These are phyloP conservation scores for Tricholoma sp. DNA, from an alignment of 768 basidiomycete species.

Conservation along the genomic window DNA sequence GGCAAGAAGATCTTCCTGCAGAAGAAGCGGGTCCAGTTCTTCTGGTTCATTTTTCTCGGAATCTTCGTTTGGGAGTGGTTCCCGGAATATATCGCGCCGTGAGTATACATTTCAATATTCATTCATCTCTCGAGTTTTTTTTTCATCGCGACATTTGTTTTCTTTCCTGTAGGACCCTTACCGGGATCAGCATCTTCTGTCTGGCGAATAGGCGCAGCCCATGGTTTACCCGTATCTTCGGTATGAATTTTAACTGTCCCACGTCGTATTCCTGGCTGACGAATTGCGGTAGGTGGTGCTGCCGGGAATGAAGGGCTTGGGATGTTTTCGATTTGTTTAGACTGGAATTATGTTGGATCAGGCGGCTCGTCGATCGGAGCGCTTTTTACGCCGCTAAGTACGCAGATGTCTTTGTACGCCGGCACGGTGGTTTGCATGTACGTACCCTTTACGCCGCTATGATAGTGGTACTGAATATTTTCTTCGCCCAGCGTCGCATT, in stretches of 20 bases:
- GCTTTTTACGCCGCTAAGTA: conserved; percentile 47
- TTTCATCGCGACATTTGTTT: too few relatives aligned
- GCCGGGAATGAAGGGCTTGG: conserved; percentile 63
- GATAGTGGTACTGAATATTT: too few relatives aligned
- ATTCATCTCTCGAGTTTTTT: neutral
- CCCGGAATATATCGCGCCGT: conserved; percentile 45
- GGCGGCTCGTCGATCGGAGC: conserved; percentile 41
- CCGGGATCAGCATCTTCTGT: conserved; percentile 57
- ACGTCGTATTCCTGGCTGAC: neutral
- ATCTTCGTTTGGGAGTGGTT: conserved; percentile 54
- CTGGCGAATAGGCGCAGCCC: conserved; percentile 32
- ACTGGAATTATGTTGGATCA: conserved; percentile 56
- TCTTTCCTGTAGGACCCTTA: conserved; percentile 41
- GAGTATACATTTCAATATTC: conserved; percentile 11
- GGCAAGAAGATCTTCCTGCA: conserved; percentile 36
- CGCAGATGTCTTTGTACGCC: conserved; percentile 45
- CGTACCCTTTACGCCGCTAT: conserved; percentile 9
- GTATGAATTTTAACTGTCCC: conserved; percentile 14
- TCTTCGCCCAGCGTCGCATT: neutral
- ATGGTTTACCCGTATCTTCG: conserved; percentile 50
- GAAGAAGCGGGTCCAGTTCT: conserved; percentile 53
- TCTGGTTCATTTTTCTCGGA: conserved; percentile 48
- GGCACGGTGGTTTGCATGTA: conserved; percentile 50
- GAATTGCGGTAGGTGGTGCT: conserved; percentile 35
- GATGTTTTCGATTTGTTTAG: conserved; percentile 50